Conservation (phyloP, 139 green algal species). For the Ettlia oleoabundans region DNA sequence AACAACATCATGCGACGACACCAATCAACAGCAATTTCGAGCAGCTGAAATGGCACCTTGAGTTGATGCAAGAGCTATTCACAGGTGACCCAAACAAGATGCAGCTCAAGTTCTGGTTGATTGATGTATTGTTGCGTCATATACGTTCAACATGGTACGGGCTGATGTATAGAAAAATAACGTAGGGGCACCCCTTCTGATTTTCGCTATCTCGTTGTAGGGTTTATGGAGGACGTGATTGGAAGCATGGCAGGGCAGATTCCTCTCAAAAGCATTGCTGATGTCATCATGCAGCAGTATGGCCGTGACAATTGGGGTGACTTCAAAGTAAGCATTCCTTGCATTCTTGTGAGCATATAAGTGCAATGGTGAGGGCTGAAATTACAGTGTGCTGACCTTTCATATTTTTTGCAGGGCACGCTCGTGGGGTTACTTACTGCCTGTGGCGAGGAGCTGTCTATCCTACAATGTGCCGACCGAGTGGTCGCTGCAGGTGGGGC, state of each 20-base stretch:
- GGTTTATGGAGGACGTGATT: conserved; percentile 63
- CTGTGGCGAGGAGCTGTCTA: conserved; percentile 54
- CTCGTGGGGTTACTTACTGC: conserved; percentile 53
- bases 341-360: no score
- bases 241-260: conserved; percentile 56
- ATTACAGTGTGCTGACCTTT: no score
- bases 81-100: conserved; percentile 19
- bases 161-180: no score
- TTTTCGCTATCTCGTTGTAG: neutral
- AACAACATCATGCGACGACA: neutral
- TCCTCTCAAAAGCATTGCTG: conserved; percentile 44
- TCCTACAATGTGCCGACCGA: conserved; percentile 46
- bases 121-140: no score
- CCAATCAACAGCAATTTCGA: neutral
- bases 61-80: conserved; percentile 45
- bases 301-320: conserved; percentile 47
- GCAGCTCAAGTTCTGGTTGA: no score
- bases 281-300: conserved; percentile 50
- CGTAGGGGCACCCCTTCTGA: no score
- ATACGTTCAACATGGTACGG: no score
- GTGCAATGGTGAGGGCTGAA: no score
- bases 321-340: conserved; percentile 36
- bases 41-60: conserved; percentile 15
- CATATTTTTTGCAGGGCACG: conserved; percentile 35
- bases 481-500: conserved; percentile 36